These are phyloP conservation scores for Blastocystis sp. DNA, from an alignment of 352 stramenopile species.

Conservation along the genomic window DNA sequence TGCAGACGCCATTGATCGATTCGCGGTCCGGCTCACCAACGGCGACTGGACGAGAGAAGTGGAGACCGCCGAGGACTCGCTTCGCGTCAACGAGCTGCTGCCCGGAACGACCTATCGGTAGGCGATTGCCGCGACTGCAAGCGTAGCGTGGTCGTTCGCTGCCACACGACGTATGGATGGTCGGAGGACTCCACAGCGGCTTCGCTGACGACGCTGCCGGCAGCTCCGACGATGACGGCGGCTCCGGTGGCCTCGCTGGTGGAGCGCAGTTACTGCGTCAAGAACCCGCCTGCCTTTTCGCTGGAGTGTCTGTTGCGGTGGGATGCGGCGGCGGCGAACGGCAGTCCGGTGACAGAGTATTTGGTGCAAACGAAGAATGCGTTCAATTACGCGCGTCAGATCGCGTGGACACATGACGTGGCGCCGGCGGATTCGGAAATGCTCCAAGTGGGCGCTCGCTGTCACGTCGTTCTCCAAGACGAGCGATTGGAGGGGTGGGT, in stretches of 20 bases:
- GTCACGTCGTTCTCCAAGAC: background rate
- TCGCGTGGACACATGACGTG: background rate
- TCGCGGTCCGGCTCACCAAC: background rate
- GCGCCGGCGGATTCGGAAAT: background rate
- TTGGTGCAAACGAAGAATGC: background rate
- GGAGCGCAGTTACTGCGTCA: background rate
- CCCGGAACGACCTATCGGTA: constrained; percentile 18
- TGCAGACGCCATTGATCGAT: background rate
- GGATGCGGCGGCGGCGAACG: background rate
- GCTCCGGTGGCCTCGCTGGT: background rate
- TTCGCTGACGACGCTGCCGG: constrained; percentile 1
- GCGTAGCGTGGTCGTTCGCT: background rate
- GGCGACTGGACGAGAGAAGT: background rate
- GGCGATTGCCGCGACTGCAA: background rate
- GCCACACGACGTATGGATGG: constrained; percentile 37
- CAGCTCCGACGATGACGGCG: background rate
- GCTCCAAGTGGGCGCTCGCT: background rate
- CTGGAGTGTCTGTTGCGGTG: background rate
- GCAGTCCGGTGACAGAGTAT: background rate
- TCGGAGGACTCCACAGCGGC: background rate
- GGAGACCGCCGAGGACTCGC: background rate
- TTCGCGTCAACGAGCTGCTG: background rate
- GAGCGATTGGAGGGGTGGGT: background rate
- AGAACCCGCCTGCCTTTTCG: background rate
- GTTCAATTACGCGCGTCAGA: background rate